These are phyloP conservation scores for Ceratobasidium sp. DNA, from an alignment of 1,284 basidiomycete species.

Conservation along the genomic window DNA sequence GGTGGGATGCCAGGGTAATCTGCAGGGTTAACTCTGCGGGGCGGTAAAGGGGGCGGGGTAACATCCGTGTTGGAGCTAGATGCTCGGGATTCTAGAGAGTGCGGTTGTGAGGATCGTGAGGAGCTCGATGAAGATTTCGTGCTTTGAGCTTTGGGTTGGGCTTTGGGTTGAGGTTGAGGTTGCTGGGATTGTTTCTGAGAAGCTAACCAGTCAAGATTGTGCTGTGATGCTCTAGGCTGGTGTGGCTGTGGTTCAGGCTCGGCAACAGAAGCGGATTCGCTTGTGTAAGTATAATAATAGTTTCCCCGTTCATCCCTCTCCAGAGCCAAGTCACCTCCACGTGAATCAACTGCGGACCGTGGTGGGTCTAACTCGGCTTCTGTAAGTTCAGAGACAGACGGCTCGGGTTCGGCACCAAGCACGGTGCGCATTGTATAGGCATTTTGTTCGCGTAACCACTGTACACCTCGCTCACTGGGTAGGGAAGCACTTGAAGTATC, in stretches of 20 bases:
- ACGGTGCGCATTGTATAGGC: slow-evolving; percentile 61
- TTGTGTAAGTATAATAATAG: slow-evolving; percentile 75
- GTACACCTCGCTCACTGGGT: slow-evolving; percentile 65
- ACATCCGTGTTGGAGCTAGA: slow-evolving; percentile 13
- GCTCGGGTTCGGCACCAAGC: slow-evolving; percentile 64
- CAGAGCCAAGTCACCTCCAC: slow-evolving; percentile 63
- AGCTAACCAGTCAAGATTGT: slow-evolving; percentile 48
- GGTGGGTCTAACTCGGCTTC: slow-evolving; percentile 16
- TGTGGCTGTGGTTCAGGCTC: slow-evolving; percentile 49
- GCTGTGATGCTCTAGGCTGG: slow-evolving; percentile 58
- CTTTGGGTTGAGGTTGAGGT: no score
- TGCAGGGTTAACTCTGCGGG: slow-evolving; percentile 42
- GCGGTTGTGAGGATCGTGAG: slow-evolving; percentile 42
- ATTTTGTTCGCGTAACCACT: slow-evolving; percentile 84
- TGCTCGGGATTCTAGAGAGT: slow-evolving; percentile 32
- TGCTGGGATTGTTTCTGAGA: slow-evolving; percentile 42
- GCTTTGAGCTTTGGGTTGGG: slow-evolving; percentile 18
- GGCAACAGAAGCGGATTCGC: slow-evolving; percentile 46
- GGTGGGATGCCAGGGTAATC: slow-evolving; percentile 54
- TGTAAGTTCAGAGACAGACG: slow-evolving; percentile 54
- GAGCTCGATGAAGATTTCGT: slow-evolving; percentile 4
- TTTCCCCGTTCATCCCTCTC: slow-evolving; percentile 69
- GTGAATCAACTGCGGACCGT: slow-evolving; percentile 53
- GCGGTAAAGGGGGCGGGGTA: slow-evolving; percentile 46
- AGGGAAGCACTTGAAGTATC: slow-evolving; percentile 48